phyloP scores from a whole-genome alignment of 345 rosid genomes.

The Euphorbia pulcherrima region DNA sequence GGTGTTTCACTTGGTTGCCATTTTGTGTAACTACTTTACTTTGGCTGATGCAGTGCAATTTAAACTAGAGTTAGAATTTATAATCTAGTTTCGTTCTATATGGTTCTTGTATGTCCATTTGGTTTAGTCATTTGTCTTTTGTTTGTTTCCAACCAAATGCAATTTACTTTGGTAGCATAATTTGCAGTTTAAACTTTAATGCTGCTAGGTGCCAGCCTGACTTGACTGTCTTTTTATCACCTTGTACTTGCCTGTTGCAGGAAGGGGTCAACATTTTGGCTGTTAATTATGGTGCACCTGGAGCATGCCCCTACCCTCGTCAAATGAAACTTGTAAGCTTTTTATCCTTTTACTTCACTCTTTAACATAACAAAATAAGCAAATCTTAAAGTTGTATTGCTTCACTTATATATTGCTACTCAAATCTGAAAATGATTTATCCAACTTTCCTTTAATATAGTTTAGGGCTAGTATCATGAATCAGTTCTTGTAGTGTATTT shows the following conservation, averaged over 20 bases:
- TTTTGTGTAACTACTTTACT: too few species aligned
- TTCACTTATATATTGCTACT: background rate
- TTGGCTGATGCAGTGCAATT: too few species aligned
- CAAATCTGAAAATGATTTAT: background rate
- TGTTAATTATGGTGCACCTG: slow-evolving; percentile 77
- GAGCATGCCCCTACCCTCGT: slow-evolving; percentile 74
- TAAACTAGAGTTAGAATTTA: too few species aligned
- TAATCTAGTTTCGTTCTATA: background rate
- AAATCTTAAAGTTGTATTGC: background rate
- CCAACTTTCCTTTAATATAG: background rate
- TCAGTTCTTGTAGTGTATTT: background rate
- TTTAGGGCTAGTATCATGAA: background rate
- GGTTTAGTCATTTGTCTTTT: background rate
- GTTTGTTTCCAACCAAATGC: background rate
- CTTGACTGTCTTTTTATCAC: background rate
- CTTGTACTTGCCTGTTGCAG: slow-evolving; percentile 32
- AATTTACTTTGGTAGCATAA: background rate
- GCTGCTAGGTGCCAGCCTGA: background rate
- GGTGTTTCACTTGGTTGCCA: too few species aligned
- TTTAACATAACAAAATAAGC: background rate
- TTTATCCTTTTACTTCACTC: slow-evolving; percentile 11
- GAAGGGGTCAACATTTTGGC: slow-evolving; percentile 79
- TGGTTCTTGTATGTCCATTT: background rate
- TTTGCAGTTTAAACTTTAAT: background rate
- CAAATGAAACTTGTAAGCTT: slow-evolving; percentile 63